Conservation (phyloP, 129 eudicot species). For the Deinandra increscens region DNA sequence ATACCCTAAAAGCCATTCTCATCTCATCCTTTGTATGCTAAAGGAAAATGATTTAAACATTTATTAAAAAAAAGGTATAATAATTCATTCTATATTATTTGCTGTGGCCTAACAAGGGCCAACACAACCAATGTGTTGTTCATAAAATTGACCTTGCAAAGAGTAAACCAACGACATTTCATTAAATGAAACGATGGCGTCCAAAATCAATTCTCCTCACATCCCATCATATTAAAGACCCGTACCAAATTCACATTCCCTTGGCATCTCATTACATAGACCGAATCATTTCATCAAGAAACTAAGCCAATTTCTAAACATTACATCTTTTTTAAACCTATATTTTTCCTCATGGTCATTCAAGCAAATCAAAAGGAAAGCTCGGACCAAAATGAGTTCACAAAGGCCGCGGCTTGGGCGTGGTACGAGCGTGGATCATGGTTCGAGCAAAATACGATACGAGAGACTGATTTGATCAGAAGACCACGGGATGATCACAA, state of each 20-base stretch:
- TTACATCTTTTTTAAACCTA: no score
- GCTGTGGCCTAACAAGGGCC: constrained; percentile 28
- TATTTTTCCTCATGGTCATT: constrained; percentile 1
- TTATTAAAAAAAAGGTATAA: not conserved
- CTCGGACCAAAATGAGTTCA: constrained; percentile 37
- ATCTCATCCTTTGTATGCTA: no score
- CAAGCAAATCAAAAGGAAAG: constrained; percentile 10
- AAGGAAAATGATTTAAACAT: not conserved
- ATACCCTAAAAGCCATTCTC: no score
- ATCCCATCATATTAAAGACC: constrained; percentile 10
- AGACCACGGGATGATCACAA: constrained; percentile 16
- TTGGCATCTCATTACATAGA: not conserved
- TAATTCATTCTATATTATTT: not conserved
- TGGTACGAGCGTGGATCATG: constrained; percentile 73
- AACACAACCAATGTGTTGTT: constrained; percentile 31
- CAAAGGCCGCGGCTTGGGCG: constrained; percentile 75
- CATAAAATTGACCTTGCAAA: constrained; percentile 28
- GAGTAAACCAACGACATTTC: constrained; percentile 16
- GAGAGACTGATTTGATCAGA: constrained; percentile 35
- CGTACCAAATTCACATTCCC: not conserved
- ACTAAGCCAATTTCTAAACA: no score
- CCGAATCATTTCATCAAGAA: not conserved
- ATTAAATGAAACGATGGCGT: constrained; percentile 25
- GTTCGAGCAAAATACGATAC: constrained; percentile 34
- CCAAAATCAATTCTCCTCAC: not conserved